These are phyloP conservation scores for Circinella umbellata DNA, from an alignment of 371 early-diverging fungal species.

Conservation along the genomic window DNA sequence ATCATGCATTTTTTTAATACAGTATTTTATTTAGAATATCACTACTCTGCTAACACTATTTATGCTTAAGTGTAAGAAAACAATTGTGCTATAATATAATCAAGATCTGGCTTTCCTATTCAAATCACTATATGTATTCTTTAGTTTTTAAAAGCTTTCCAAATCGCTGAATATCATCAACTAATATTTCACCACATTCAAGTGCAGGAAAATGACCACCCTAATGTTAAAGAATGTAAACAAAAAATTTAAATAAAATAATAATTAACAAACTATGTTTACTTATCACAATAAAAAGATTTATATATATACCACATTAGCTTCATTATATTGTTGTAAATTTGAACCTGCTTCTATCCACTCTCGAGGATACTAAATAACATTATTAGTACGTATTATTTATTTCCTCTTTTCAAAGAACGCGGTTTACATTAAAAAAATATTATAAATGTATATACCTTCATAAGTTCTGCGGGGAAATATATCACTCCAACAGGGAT, in stretches of 20 bases:
- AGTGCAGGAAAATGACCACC: constrained; percentile 77
- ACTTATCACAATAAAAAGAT: not conserved
- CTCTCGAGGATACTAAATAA: constrained; percentile 49
- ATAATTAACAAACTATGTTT: not conserved
- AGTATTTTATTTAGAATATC: too few relatives aligned
- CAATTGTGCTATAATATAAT: too few relatives aligned
- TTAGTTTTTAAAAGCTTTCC: constrained; percentile 29
- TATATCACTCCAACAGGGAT: constrained; percentile 61
- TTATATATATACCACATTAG: constrained; percentile 25
- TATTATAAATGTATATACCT: constrained; percentile 31
- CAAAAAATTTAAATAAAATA: not conserved
- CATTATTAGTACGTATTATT: not conserved
- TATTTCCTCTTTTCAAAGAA: not conserved
- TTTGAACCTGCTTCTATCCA: constrained; percentile 54
- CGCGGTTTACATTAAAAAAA: too few relatives aligned
- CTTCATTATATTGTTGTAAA: constrained; percentile 34
- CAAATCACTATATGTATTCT: not conserved
- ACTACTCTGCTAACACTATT: too few relatives aligned
- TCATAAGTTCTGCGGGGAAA: constrained; percentile 63
- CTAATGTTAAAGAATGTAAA: constrained; percentile 14
- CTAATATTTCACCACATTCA: constrained; percentile 58
- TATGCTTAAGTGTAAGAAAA: too few relatives aligned
- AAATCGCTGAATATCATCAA: constrained; percentile 47
- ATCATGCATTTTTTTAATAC: too few relatives aligned
- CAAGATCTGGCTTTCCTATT: too few relatives aligned